Conservation (phyloP, 2,329 filamentous ascomycete species). For the Neocatenulostroma microsporum region DNA sequence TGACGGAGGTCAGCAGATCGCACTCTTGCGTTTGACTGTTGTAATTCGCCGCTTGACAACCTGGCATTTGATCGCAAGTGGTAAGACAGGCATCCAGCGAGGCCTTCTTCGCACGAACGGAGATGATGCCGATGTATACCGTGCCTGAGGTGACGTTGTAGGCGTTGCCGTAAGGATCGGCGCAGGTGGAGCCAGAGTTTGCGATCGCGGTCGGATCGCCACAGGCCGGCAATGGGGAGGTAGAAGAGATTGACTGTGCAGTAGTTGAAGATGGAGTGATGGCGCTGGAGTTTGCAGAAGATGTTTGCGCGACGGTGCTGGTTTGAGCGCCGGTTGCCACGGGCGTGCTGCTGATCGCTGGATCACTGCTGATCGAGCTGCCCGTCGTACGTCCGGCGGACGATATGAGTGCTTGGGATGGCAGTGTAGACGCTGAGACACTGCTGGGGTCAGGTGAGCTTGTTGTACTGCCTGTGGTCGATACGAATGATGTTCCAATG, state of each 20-base stretch:
- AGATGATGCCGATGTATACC: slow-evolving; percentile 15
- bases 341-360: too few relatives aligned
- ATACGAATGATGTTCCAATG: too few relatives aligned
- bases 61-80: slow-evolving; percentile 14
- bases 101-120: slow-evolving; percentile 14
- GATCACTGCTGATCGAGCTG: too few relatives aligned
- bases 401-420: too few relatives aligned
- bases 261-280: neutral
- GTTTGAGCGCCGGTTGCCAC: too few relatives aligned
- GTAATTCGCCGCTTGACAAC: slow-evolving; percentile 22
- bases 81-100: slow-evolving; percentile 16
- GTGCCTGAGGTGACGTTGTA: slow-evolving; percentile 18
- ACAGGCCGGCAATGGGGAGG: slow-evolving; percentile 2
- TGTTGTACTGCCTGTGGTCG: too few relatives aligned
- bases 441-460: too few relatives aligned
- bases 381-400: too few relatives aligned
- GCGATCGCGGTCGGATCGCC: slow-evolving; percentile 3
- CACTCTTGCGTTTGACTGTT: slow-evolving; percentile 14
- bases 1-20: slow-evolving; percentile 17
- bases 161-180: slow-evolving; percentile 17
- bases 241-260: slow-evolving; percentile 3
- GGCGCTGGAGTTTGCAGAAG: neutral
- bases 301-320: too few relatives aligned
- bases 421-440: too few relatives aligned
- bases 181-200: slow-evolving; percentile 4